A percentile compares a stretch with the other conserved stretches of the same genome.
Conservation (phyloP, 1,284 basidiomycete species). For the Puccinia sorghi region DNA sequence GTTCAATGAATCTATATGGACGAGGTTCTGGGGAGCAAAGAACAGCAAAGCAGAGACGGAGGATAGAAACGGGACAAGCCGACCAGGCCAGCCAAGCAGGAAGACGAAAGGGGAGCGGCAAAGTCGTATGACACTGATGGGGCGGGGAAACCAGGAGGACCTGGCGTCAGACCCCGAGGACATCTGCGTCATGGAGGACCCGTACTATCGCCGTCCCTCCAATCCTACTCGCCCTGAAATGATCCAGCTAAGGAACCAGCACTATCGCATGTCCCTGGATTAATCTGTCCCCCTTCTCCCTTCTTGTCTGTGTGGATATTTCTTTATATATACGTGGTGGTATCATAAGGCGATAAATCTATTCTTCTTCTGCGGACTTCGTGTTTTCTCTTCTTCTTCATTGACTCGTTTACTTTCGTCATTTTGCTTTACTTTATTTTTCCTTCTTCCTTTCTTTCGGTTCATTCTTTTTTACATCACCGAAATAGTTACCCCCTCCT, state of each 20-base stretch:
- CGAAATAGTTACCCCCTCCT: too few species aligned
- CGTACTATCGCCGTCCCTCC: background rate
- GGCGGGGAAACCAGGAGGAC: background rate
- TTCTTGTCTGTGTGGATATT: too few species aligned
- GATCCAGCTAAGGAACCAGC: slow-evolving; percentile 2
- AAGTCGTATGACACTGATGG: slow-evolving; percentile 8
- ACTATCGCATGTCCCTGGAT: slow-evolving; percentile 23
- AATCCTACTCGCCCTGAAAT: slow-evolving; percentile 1
- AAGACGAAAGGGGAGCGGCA: background rate
- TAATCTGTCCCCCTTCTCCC: background rate
- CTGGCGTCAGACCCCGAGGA: background rate
- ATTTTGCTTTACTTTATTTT: too few species aligned
- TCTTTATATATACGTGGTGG: too few species aligned
- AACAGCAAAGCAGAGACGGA: background rate
- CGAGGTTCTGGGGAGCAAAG: background rate
- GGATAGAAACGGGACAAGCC: background rate
- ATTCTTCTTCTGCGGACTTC: background rate
- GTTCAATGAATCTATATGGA: slow-evolving; percentile 1
- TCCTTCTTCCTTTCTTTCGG: background rate
- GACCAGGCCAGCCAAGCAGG: too few species aligned
- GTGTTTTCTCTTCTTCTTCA: background rate
- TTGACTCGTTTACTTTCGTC: background rate
- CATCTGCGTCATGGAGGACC: background rate
- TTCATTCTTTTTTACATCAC: too few species aligned
- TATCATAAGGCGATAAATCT: too few species aligned